Percentiles rank a stretch among this genome's conserved stretches.
These are phyloP conservation scores for Tylopilus felleus DNA, from an alignment of 768 basidiomycete genomes.

Conservation along the genomic window DNA sequence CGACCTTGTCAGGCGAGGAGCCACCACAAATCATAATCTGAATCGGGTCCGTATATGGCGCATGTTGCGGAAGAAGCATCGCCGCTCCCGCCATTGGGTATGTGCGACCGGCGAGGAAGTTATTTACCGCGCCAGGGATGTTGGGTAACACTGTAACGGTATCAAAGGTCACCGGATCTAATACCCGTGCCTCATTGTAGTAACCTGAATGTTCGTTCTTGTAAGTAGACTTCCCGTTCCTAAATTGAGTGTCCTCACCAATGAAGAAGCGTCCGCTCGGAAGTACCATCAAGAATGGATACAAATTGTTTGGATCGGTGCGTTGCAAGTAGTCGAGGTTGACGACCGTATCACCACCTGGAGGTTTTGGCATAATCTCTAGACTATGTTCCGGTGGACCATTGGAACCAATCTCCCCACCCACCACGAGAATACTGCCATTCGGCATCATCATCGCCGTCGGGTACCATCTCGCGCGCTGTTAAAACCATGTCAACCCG, in stretches of 20 bases:
- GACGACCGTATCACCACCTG: constrained; percentile 59
- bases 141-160: constrained; percentile 63
- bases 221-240: background rate
- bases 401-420: constrained; percentile 74
- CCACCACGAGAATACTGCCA: constrained; percentile 69
- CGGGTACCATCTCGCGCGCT: constrained; percentile 73
- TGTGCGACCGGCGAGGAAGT: constrained; percentile 68
- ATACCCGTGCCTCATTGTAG: constrained; percentile 77
- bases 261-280: constrained; percentile 69
- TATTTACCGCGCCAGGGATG: constrained; percentile 69
- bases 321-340: constrained; percentile 63
- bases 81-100: constrained; percentile 77
- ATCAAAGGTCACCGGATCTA: constrained; percentile 62
- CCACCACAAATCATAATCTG: constrained; percentile 74
- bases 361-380: constrained; percentile 66
- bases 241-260: constrained; percentile 39
- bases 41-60: constrained; percentile 72
- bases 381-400: constrained; percentile 61
- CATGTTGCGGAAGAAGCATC: constrained; percentile 62
- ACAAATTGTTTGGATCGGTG: constrained; percentile 78
- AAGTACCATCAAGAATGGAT: constrained; percentile 74
- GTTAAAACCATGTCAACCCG: background rate
- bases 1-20: constrained; percentile 47
- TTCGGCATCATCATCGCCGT: constrained; percentile 66
- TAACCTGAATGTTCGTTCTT: constrained; percentile 46